A percentile compares a stretch with the other conserved stretches of the same genome.
Evolutionary conservation across 805 yeast genomes (phyloP).

Genomic region (Maudiozyma saulgeensis): DNA sequence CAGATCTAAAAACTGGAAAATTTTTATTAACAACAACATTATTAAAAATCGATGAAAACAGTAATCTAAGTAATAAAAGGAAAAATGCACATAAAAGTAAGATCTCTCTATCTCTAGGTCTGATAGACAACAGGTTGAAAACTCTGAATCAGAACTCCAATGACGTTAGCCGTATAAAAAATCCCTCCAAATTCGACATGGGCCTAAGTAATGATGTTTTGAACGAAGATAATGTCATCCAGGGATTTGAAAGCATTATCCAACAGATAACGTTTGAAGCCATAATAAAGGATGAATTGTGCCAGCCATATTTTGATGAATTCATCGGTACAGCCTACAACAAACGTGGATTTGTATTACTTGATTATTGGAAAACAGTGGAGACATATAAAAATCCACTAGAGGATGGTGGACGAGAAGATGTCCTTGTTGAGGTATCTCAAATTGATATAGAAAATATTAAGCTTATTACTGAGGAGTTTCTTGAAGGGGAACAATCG

Average conservation of each 20-base stretch:
- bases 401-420: slow-evolving; percentile 33
- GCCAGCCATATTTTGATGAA: slow-evolving; percentile 10
- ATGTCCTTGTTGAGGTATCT: slow-evolving; percentile 17
- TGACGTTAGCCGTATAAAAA: neutral
- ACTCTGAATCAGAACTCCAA: slow-evolving; percentile 2
- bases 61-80: slow-evolving; percentile 2
- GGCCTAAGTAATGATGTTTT: slow-evolving; percentile 1
- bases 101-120: slow-evolving; percentile 16
- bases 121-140: slow-evolving; percentile 19
- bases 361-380: slow-evolving; percentile 60
- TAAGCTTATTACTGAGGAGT: slow-evolving; percentile 12
- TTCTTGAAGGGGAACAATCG: slow-evolving; percentile 13
- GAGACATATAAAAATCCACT: slow-evolving; percentile 66
- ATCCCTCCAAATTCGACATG: too few species aligned
- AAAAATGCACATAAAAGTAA: slow-evolving; percentile 10
- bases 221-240: slow-evolving; percentile 7
- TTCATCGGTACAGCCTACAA: slow-evolving; percentile 7
- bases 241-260: slow-evolving; percentile 12
- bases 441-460: slow-evolving; percentile 22
- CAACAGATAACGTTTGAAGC: slow-evolving; percentile 11
- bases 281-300: slow-evolving; percentile 12
- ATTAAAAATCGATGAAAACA: slow-evolving; percentile 6
- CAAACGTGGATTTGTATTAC: slow-evolving; percentile 18
- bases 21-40: slow-evolving; percentile 13
- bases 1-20: slow-evolving; percentile 12